Conservation (phyloP, 108 stramenopile genomes). For the Epithemia pelagica region DNA sequence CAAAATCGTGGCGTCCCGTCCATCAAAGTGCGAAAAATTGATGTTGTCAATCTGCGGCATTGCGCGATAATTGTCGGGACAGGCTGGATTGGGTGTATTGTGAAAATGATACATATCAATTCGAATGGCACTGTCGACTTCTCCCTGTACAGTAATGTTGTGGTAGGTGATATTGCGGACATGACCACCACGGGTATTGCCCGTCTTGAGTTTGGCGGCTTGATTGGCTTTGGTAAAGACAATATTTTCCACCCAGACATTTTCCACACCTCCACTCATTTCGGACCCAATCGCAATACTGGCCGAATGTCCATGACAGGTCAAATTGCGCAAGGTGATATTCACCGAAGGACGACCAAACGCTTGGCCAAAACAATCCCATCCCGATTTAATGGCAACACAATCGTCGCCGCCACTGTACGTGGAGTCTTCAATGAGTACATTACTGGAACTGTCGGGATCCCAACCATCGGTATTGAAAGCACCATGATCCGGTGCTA, state of each 20-base stretch:
- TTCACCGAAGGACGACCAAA: slow-evolving; percentile 3
- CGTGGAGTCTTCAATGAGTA: background rate
- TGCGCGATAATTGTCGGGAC: background rate
- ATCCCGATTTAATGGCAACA: slow-evolving; percentile 5
- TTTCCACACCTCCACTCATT: slow-evolving; percentile 8
- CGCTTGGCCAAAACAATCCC: background rate
- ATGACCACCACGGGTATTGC: slow-evolving; percentile 2
- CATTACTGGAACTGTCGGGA: background rate
- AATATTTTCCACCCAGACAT: slow-evolving; percentile 10
- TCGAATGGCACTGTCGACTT: background rate
- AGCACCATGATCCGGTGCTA: background rate
- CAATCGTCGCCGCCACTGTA: slow-evolving; percentile 9
- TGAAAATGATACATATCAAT: slow-evolving; percentile 4
- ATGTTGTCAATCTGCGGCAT: background rate
- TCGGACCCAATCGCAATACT: slow-evolving; percentile 7
- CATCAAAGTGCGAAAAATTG: background rate
- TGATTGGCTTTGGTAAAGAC: background rate
- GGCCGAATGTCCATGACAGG: background rate
- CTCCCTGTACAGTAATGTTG: background rate
- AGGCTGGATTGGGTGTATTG: slow-evolving; percentile 3
- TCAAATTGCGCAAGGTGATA: slow-evolving; percentile 1
- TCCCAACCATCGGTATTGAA: slow-evolving; percentile 8
- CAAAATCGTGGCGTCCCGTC: background rate
- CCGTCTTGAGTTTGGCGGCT: background rate
- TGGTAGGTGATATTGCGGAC: background rate